Evolutionary conservation across 2,329 filamentous ascomycete species (phyloP), one percentile per base, ranked within the genome.

Genomic region (Pezicula carpinea): DNA sequence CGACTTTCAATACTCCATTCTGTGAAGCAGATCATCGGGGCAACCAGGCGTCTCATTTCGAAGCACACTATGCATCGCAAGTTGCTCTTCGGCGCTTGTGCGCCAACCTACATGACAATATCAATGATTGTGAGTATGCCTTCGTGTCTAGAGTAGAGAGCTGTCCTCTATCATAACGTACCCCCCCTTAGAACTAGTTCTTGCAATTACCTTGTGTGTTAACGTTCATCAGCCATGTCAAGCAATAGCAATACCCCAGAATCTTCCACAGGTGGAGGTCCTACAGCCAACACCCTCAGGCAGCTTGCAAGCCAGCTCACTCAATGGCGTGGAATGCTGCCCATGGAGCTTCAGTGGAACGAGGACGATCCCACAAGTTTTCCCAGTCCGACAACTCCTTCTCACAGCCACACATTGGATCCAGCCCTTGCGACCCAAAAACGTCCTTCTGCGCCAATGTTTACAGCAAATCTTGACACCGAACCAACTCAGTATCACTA

Each of bases 61-160:
- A 79, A 51, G 74, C 79, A 49, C 72, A 83, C 54, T 82, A 80
- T 58, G 71, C 76, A 2, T 80, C 79, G 0, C 78, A 82, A 56
- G 75, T 83, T 39, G 74, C 77, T 10, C 66, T 83, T 15, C 69
- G 75, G 17, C 68, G 74, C 19, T 63, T 83, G 3, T 74, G 76
- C 32, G 68, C 72, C 1, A 69, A 74, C 18, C 74, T 81, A 15
- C 74, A 83, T 57, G 66, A 66, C 36, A 67, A 68, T 3, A 69
- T 83, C 22, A 73, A 68, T 48, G 72, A 74, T 52, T 68, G 79
- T 80, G 64, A 64, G 75, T 65, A 26, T 32, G 44, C 26, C 11
- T 22, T 21, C 26, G 21, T n/a, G n/a, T n/a, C n/a, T n/a, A n/a
- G n/a, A n/a, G n/a, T n/a, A 8, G 22, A 23, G 23, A 26, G 23